Evolutionary conservation across 768 basidiomycete species (phyloP), one percentile per base, ranked within the genome.

Genomic region (Lyophyllum semitale): DNA sequence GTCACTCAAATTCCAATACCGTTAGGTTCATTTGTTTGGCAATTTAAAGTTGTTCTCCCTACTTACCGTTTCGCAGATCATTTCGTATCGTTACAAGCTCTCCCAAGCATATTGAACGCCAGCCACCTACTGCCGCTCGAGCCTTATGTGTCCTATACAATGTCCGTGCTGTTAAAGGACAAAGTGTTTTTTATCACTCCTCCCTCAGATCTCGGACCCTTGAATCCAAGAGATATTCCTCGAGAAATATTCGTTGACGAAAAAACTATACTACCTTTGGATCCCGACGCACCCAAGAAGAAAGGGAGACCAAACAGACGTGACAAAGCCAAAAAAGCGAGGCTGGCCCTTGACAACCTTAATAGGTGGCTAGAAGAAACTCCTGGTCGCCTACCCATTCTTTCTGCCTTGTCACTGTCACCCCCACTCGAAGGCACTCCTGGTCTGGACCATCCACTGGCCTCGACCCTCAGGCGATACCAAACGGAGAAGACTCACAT

Each of bases 191-290:
- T 85, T 53, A 71, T 91, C 45, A 69, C 87, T 26, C 91, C 91
- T 0, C 61, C 62, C 33, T 79, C 83, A 12, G 71, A 75, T 3
- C 59, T 80, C 8, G 68, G 72, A 23, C 71, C 88, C 0, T 72
- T 81, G 63, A 84, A 81, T 62, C 90, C 89, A 3, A 77, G 84
- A n/a, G 70, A 70, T 23, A 72, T 93, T 6, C 91, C 91, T 17
- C 80, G 89, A 23, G 90, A 91, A 60, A 70, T 83, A n/a, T 82
- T 83, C 51, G 67, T 77, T 1, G 75, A 75, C 57, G 79, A 79
- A 29, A 69, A 61, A n/a, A 56, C 65, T 32, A 58, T 59, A 2
- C 57, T 67, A 22, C 51, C 64, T 11, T 44, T 53, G 2, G 71
- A 71, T 6, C 47, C 57, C 2, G 55, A 54, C 15, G 63, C 51